These are phyloP conservation scores for Metschnikowia cerradonensis DNA, from an alignment of 805 yeast species.

Conservation along the genomic window DNA sequence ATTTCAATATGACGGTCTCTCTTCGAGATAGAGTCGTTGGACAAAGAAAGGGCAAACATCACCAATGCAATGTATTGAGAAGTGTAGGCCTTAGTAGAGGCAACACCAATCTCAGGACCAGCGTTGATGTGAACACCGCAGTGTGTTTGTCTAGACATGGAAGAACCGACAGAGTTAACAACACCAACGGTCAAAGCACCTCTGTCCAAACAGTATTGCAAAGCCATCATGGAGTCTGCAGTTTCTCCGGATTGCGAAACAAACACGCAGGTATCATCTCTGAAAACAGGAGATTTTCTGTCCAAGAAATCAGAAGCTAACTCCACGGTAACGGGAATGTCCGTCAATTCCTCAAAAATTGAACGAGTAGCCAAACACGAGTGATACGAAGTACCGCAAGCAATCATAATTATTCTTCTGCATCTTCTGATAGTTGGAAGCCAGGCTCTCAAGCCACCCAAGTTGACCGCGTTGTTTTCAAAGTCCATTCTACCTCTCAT, in stretches of 20 bases:
- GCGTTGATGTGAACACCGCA: slow-evolving; percentile 99
- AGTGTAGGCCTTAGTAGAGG: slow-evolving; percentile 97
- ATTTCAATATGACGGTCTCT: slow-evolving; percentile 75
- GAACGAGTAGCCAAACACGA: slow-evolving; percentile 97
- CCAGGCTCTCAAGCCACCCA: slow-evolving; percentile 88
- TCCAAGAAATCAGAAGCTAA: slow-evolving; percentile 94
- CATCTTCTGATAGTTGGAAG: slow-evolving; percentile 88
- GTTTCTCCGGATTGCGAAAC: slow-evolving; percentile 99
- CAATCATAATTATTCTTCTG: slow-evolving; percentile 94
- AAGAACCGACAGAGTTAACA: slow-evolving; percentile 95
- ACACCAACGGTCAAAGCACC: slow-evolving; percentile 98
- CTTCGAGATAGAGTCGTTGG: slow-evolving; percentile 84
- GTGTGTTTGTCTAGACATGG: slow-evolving; percentile 93
- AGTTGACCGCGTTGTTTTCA: slow-evolving; percentile 64
- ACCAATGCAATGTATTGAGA: slow-evolving; percentile 96
- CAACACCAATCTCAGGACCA: slow-evolving; percentile 99
- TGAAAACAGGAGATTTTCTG: slow-evolving; percentile 92
- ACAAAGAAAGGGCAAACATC: slow-evolving; percentile 92
- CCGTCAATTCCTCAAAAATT: slow-evolving; percentile 92
- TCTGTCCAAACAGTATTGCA: slow-evolving; percentile 91
- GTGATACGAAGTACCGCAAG: slow-evolving; percentile 99
- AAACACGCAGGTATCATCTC: slow-evolving; percentile 96
- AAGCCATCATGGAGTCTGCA: slow-evolving; percentile 93
- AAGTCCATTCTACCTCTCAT: slow-evolving; percentile 99
- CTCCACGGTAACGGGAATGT: slow-evolving; percentile 89